Evolutionary conservation across 1,284 basidiomycete species (phyloP).

Genomic region (Irpex sp.): DNA sequence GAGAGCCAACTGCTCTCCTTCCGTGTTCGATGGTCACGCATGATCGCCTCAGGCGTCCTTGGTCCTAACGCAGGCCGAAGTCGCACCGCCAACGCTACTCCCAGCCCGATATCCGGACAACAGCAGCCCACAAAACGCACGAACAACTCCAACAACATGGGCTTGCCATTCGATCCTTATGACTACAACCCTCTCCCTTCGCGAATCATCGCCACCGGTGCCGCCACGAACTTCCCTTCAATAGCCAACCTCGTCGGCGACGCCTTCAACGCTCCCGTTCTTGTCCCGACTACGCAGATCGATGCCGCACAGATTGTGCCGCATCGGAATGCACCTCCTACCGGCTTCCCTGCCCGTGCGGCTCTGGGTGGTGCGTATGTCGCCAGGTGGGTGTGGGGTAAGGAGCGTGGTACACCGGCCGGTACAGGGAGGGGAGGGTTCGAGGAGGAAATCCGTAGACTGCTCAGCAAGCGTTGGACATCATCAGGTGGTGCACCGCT

Average conservation of each 20-base stretch:
- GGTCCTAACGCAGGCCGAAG: slow-evolving; percentile 35
- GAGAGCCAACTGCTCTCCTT: slow-evolving; percentile 76
- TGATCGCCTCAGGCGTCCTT: slow-evolving; percentile 59
- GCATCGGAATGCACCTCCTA: slow-evolving; percentile 68
- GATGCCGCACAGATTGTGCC: slow-evolving; percentile 69
- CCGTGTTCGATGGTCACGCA: slow-evolving; percentile 73
- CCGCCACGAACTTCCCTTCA: slow-evolving; percentile 80
- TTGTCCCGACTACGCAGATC: slow-evolving; percentile 67
- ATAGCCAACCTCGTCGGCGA: slow-evolving; percentile 75
- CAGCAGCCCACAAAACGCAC: slow-evolving; percentile 24
- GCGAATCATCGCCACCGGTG: slow-evolving; percentile 64
- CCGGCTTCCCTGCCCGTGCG: slow-evolving; percentile 62
- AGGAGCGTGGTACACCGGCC: slow-evolving; percentile 40
- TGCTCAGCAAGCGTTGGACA: slow-evolving; percentile 70
- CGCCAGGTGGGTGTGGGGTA: slow-evolving; percentile 79
- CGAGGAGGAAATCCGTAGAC: slow-evolving; percentile 70
- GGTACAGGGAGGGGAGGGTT: slow-evolving; percentile 53
- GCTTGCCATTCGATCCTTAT: slow-evolving; percentile 72
- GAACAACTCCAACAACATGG: slow-evolving; percentile 41
- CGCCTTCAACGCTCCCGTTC: slow-evolving; percentile 73
- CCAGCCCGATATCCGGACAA: slow-evolving; percentile 27
- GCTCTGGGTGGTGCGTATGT: slow-evolving; percentile 71
- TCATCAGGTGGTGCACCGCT: slow-evolving; percentile 50
- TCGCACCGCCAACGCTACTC: slow-evolving; percentile 29
- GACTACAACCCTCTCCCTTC: slow-evolving; percentile 59